Base-by-base conservation (phyloP, 257 asterid species). In the Lycium ferocissimum region DNA sequence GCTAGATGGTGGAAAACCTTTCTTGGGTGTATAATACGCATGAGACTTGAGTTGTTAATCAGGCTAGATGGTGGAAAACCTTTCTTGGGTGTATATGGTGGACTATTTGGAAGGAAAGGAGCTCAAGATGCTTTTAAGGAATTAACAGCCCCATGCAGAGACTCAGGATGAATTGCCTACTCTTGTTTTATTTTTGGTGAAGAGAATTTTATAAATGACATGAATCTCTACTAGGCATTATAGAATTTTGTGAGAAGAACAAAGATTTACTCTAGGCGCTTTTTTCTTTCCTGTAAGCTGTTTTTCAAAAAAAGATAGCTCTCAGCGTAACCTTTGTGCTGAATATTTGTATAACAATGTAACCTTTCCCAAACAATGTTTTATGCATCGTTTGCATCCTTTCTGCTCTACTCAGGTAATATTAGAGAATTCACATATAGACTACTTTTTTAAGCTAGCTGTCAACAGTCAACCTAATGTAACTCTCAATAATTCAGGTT, bases 31-130 rank as follows among this genome's bases (percentile, higher is more conserved):
- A 33, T 12, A 13, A 35, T 43, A 6, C 14, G 10, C 73, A 33
- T 66, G 73, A 35, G 45, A 10, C 73, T 66, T 66, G 71, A 65
- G 72, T 33, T 65, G 72, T 65, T 33, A 33, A 65, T 65, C 72
- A 65, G n/a, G 3, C 12, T 26, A 33, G 45, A 65, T 2, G n/a
- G n/a, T 26, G 4, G 72, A 33, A 65, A 33, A 26, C 9, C 45
- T 26, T 33, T 12, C n/a, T 9, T 65, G 9, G 18, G 8, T 33
- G n/a, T 65, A 33, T 12, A 13, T 54, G 13, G 56, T 54, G 18
- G 17, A 54, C 58, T 54, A 11, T 54, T 54, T 54, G 17, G 59
- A 13, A 13, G 18, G 18, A 12, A 54, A 54, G 59, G 17, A 54
- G 3, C 59, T 12, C 59, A 54, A 54, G 59, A 54, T 54, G 4